A percentile compares a stretch with the other conserved stretches of the same genome.
Evolutionary conservation across 441 rosid species (phyloP).

Genomic region (Populus tomentosa): DNA sequence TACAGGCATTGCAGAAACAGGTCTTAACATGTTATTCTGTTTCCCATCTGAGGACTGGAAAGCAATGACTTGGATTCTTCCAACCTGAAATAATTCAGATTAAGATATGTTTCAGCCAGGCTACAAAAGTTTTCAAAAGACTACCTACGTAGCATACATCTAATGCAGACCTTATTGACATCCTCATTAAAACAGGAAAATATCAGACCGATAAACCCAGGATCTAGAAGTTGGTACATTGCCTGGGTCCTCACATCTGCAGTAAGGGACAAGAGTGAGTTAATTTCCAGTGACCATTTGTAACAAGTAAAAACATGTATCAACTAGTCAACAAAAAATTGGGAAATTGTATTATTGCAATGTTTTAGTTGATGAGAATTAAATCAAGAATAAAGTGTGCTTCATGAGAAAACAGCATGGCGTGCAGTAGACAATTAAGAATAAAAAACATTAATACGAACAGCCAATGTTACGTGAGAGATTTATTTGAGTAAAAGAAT

Average conservation of each 20-base stretch:
- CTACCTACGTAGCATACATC: background rate
- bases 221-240: constrained; percentile 94
- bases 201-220: constrained; percentile 95
- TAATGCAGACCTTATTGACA: constrained; percentile 56
- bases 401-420: background rate
- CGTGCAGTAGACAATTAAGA: background rate
- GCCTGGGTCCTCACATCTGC: constrained; percentile 98
- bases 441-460: background rate
- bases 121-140: constrained; percentile 7
- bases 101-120: constrained; percentile 9
- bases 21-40: constrained; percentile 43
- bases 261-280: constrained; percentile 8
- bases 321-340: background rate
- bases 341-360: background rate
- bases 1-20: constrained; percentile 45
- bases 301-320: background rate
- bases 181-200: constrained; percentile 94
- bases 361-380: background rate
- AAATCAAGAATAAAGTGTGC: background rate
- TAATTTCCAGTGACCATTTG: constrained; percentile 10
- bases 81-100: constrained; percentile 56
- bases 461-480: background rate
- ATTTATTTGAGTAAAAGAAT: background rate
- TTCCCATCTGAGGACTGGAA: constrained; percentile 95
- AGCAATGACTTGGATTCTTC: constrained; percentile 95